Evolutionary conservation across 441 rosid genomes (phyloP).

Genomic region (Heliophila coronopifolia): DNA sequence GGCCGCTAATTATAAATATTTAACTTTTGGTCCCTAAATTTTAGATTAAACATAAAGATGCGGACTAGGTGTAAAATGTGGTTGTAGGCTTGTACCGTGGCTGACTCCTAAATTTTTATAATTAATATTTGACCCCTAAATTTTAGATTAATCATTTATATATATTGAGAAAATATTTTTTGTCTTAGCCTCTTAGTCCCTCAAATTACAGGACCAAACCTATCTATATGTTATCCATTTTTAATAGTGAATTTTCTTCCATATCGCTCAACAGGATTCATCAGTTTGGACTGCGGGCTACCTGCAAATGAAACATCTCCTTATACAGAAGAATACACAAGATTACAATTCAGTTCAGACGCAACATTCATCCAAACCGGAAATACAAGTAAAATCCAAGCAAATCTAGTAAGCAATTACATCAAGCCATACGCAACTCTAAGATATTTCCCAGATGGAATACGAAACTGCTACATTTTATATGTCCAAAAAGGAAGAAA

Average conservation of each 20-base stretch:
- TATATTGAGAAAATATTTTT: no score
- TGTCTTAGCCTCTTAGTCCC: no score
- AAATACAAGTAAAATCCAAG: constrained; percentile 7
- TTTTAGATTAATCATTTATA: no score
- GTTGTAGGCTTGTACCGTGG: no score
- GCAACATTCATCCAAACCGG: constrained; percentile 30
- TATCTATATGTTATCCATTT: no score
- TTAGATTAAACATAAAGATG: no score
- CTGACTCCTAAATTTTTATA: no score
- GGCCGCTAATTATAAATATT: no score
- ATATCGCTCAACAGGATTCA: constrained; percentile 40
- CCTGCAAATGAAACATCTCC: constrained; percentile 12
- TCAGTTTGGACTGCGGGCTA: constrained; percentile 48
- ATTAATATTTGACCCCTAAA: no score
- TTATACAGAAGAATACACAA: constrained; percentile 19
- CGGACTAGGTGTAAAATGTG: no score
- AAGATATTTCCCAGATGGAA: constrained; percentile 43
- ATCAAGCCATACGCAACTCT: constrained; percentile 17
- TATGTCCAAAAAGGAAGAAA: constrained; percentile 22
- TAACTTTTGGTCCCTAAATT: no score
- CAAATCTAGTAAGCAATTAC: background rate
- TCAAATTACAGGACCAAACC: no score
- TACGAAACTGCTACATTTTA: constrained; percentile 36
- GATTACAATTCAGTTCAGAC: constrained; percentile 32
- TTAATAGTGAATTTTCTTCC: background rate